Percentiles rank a stretch among this genome's conserved stretches.
These are phyloP conservation scores for Euphrasia confusa DNA, from an alignment of 257 asterid genomes.

Conservation along the genomic window DNA sequence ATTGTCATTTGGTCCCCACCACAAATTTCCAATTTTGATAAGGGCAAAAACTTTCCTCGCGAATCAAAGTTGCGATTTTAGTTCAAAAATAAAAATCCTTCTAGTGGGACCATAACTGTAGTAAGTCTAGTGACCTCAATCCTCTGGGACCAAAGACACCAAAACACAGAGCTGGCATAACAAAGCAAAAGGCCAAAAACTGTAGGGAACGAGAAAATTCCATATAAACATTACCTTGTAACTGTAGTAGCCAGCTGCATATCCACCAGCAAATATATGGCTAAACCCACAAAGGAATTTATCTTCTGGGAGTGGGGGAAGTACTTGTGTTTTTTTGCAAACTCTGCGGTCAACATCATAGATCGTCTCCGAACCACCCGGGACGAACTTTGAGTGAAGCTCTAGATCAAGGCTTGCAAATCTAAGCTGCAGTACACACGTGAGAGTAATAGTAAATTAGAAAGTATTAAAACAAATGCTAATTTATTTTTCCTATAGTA, in stretches of 20 bases:
- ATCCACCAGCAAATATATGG: conserved; percentile 96
- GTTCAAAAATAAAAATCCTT: too few species aligned
- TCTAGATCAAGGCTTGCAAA: conserved; percentile 81
- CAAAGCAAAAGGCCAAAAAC: too few species aligned
- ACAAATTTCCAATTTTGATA: too few species aligned
- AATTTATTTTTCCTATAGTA: not conserved
- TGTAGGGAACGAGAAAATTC: too few species aligned
- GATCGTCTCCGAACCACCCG: conserved; percentile 82
- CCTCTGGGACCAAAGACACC: too few species aligned
- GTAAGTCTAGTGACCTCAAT: too few species aligned
- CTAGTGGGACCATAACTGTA: too few species aligned
- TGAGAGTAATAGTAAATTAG: conserved; percentile 17
- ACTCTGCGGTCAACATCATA: conserved; percentile 77
- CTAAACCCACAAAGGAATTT: conserved; percentile 84
- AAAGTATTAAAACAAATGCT: not conserved
- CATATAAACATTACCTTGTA: conserved; percentile 57
- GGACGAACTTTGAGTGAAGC: conserved; percentile 76
- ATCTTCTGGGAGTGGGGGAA: conserved; percentile 85
- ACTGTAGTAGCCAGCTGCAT: conserved; percentile 99
- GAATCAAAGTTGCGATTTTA: too few species aligned
- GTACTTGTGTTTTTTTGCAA: conserved; percentile 65
- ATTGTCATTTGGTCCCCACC: too few species aligned
- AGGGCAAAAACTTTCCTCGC: too few species aligned
- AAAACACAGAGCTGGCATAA: too few species aligned
- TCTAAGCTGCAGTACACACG: conserved; percentile 52